Evolutionary conservation across 2,329 filamentous ascomycete species (phyloP).

Genomic region (Colletotrichum sp.): DNA sequence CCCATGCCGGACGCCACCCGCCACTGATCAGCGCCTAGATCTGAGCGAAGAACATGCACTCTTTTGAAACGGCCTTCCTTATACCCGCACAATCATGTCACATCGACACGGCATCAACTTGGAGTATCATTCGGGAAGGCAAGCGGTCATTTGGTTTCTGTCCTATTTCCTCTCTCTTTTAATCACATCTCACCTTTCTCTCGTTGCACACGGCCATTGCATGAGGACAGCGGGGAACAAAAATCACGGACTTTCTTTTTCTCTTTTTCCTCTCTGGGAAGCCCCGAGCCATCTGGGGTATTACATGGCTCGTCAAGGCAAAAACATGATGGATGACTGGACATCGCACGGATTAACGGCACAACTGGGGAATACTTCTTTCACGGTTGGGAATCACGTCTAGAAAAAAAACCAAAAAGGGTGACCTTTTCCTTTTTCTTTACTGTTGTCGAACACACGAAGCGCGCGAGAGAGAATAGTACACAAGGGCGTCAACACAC

Average conservation of each 20-base stretch:
- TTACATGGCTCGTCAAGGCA: neutral
- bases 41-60: neutral
- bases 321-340: slow-evolving; percentile 17
- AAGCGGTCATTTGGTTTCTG: slow-evolving; percentile 20
- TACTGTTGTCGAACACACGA: neutral
- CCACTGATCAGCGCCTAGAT: slow-evolving; percentile 12
- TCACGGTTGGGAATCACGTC: neutral
- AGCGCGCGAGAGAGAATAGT: neutral
- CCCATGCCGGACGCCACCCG: slow-evolving; percentile 11
- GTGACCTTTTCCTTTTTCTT: neutral
- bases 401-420: neutral
- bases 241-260: slow-evolving; percentile 12
- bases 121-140: slow-evolving; percentile 19
- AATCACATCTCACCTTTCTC: neutral
- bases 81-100: slow-evolving; percentile 11
- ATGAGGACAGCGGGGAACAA: slow-evolving; percentile 7
- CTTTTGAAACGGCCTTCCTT: slow-evolving; percentile 18
- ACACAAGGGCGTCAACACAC: neutral
- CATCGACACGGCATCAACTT: slow-evolving; percentile 10
- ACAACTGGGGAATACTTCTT: neutral
- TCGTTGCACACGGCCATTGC: slow-evolving; percentile 7
- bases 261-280: neutral
- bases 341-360: slow-evolving; percentile 19
- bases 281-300: neutral
- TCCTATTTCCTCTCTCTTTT: slow-evolving; percentile 1